These are phyloP conservation scores for Cladosporium halotolerans DNA, from an alignment of 2,329 filamentous ascomycete species.

Conservation along the genomic window DNA sequence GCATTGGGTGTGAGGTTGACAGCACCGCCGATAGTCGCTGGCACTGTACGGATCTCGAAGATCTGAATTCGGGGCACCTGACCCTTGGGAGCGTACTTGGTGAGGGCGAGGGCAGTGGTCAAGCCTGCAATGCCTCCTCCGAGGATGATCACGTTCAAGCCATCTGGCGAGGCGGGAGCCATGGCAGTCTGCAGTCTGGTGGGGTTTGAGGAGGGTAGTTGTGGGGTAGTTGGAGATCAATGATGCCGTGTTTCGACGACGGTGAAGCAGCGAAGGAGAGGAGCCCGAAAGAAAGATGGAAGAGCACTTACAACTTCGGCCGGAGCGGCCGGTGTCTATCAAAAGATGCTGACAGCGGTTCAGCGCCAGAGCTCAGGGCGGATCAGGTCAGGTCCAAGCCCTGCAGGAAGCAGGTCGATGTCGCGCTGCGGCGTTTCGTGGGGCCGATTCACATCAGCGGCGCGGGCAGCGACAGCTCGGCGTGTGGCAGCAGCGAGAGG, in stretches of 20 bases:
- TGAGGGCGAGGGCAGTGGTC: conserved; percentile 44
- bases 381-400: neutral
- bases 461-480: neutral
- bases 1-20: conserved; percentile 45
- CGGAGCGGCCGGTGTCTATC: too few relatives aligned
- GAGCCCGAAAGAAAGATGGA: neutral
- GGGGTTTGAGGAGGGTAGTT: neutral
- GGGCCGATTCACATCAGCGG: conserved; percentile 2
- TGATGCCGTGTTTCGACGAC: neutral
- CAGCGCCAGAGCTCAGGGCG: neutral
- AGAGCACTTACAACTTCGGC: too few relatives aligned
- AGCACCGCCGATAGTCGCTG: conserved; percentile 42
- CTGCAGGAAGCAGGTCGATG: neutral
- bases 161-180: conserved; percentile 21
- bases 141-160: conserved; percentile 42
- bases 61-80: conserved; percentile 38
- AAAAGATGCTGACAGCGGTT: neutral
- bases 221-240: neutral
- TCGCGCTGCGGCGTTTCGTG: conserved; percentile 1
- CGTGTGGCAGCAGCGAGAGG: conserved; percentile 3
- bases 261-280: neutral
- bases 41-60: conserved; percentile 42
- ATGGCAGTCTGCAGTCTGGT: neutral
- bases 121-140: conserved; percentile 49
- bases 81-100: conserved; percentile 35